Conservation (phyloP, 352 stramenopile species). For the Globisporangium canariense region DNA sequence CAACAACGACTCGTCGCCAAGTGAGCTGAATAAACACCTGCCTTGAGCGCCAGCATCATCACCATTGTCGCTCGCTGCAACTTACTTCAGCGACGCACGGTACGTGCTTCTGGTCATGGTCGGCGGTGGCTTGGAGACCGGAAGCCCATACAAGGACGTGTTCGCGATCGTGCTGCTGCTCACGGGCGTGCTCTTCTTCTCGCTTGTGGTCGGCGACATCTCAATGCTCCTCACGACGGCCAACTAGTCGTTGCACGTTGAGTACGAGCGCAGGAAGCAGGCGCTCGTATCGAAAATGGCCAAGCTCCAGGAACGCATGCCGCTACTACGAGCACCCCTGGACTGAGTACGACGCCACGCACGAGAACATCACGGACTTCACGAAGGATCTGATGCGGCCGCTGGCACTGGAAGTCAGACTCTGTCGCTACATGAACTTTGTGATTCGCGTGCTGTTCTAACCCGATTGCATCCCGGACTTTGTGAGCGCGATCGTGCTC, state of each 20-base stretch:
- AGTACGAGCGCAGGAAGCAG: conserved; percentile 22
- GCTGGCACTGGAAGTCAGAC: conserved; percentile 33
- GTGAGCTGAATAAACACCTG: no score
- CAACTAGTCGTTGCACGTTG: conserved; percentile 10
- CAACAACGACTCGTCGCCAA: not conserved
- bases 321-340: conserved; percentile 47
- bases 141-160: not conserved
- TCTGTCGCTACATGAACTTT: conserved; percentile 38
- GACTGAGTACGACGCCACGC: conserved; percentile 38
- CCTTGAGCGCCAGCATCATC: not conserved
- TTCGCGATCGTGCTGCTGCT: conserved; percentile 10
- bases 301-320: conserved; percentile 35
- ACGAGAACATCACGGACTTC: conserved; percentile 34
- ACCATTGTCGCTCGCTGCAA: not conserved
- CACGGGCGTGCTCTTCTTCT: conserved; percentile 4
- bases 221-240: conserved; percentile 20
- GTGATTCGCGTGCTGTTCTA: conserved; percentile 36
- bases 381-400: conserved; percentile 37
- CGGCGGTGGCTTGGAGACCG: not conserved
- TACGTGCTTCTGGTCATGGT: not conserved
- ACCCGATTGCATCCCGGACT: conserved; percentile 33
- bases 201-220: conserved; percentile 20
- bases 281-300: conserved; percentile 21
- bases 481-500: conserved; percentile 36
- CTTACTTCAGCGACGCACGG: not conserved